Evolutionary conservation across 1,284 basidiomycete species (phyloP).

Genomic region (Ceraceosorus bombacis): DNA sequence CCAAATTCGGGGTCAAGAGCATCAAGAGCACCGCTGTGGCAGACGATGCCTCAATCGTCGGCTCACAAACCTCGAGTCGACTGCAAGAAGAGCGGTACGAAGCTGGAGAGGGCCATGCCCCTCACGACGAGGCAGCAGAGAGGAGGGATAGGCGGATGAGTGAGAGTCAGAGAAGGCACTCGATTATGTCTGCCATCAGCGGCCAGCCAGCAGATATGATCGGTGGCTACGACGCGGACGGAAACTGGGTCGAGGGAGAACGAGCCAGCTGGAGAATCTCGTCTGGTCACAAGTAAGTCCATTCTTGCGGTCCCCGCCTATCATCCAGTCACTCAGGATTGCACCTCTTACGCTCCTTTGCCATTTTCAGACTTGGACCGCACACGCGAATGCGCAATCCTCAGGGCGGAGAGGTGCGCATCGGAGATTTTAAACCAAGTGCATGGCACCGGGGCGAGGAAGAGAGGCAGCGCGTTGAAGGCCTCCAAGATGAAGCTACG

Average conservation of each 20-base stretch:
- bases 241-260: too few relatives aligned
- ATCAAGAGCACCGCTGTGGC: not conserved
- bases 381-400: not conserved
- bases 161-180: not conserved
- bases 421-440: not conserved
- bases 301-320: not conserved
- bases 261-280: not conserved
- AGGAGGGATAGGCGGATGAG: not conserved
- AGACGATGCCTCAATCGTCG: not conserved
- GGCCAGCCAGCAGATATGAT: too few relatives aligned
- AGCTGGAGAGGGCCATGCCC: constrained; percentile 14
- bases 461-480: too few relatives aligned
- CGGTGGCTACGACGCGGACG: not conserved
- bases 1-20: not conserved
- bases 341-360: not conserved
- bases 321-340: not conserved
- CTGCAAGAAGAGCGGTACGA: constrained; percentile 20
- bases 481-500: too few relatives aligned
- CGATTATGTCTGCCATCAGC: not conserved
- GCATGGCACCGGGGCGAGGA: not conserved
- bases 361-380: not conserved
- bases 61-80: constrained; percentile 3
- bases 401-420: not conserved
- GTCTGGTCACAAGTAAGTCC: not conserved
- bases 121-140: not conserved